Evolutionary conservation across 371 early-diverging fungal species (phyloP).

Genomic region (Mycotypha africana): DNA sequence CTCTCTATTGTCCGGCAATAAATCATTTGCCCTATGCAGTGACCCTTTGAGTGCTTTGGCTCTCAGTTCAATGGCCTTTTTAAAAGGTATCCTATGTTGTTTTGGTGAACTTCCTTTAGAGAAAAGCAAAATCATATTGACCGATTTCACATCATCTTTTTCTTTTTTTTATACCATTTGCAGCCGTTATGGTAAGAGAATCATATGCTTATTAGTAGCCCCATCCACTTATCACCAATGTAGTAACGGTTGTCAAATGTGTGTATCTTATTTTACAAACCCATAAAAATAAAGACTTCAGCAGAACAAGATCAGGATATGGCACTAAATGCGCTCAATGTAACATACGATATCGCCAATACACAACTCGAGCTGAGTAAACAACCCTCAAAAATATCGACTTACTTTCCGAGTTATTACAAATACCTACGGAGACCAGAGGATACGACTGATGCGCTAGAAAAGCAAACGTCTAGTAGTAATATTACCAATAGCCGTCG

Average conservation of each 20-base stretch:
- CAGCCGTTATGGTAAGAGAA: not conserved
- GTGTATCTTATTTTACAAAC: not conserved
- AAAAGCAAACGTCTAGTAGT: not conserved
- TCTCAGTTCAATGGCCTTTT: conserved; percentile 36
- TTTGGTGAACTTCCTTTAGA: too few species aligned
- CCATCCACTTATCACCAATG: too few species aligned
- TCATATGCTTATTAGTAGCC: not conserved
- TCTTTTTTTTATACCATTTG: too few species aligned
- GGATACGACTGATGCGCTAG: not conserved
- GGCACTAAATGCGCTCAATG: conserved; percentile 35
- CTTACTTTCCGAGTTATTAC: conserved; percentile 29
- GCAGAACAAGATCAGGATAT: conserved; percentile 42
- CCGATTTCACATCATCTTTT: too few species aligned
- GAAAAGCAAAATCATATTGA: too few species aligned
- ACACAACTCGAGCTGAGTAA: conserved; percentile 33
- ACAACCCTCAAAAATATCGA: conserved; percentile 17
- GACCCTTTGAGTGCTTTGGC: conserved; percentile 41
- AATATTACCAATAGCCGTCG: too few species aligned
- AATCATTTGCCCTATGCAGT: too few species aligned
- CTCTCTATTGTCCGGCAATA: too few species aligned
- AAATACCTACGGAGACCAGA: conserved; percentile 13
- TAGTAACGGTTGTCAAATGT: too few species aligned
- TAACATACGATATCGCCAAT: conserved; percentile 35
- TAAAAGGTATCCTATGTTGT: too few species aligned
- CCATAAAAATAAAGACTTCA: too few species aligned